Percentiles rank a stretch among this genome's conserved stretches.
Conservation (phyloP, 2,329 filamentous ascomycete genomes). For the Emergomyces pasteurianus region DNA sequence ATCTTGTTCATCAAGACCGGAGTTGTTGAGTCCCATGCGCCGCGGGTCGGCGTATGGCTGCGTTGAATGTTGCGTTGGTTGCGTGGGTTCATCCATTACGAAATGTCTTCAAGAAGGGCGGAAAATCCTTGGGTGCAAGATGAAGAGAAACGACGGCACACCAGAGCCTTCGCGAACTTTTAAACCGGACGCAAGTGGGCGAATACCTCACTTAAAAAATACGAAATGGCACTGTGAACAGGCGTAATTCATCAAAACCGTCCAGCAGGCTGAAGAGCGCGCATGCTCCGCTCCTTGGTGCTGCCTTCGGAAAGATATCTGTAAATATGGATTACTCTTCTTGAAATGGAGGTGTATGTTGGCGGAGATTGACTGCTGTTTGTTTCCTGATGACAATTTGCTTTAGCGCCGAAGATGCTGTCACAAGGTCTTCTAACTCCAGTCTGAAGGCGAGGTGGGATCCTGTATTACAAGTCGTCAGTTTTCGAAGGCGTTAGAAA, state of each 20-base stretch:
- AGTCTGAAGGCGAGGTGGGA: background rate
- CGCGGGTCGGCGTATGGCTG: conserved; percentile 73
- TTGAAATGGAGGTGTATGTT: background rate
- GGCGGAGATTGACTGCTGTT: background rate
- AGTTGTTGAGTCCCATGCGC: conserved; percentile 66
- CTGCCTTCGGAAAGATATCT: background rate
- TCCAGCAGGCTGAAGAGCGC: background rate
- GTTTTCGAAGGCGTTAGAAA: background rate
- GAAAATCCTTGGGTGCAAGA: background rate
- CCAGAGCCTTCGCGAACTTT: background rate
- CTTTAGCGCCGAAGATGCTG: background rate
- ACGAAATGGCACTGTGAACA: background rate
- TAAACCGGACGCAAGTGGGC: background rate
- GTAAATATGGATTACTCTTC: background rate
- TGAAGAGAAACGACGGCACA: background rate
- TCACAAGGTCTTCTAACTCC: background rate
- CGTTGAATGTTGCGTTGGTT: conserved; percentile 53
- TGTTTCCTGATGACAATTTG: background rate
- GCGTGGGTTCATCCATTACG: conserved; percentile 36
- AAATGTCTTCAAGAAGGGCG: background rate
- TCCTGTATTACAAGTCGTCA: background rate
- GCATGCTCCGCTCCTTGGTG: background rate
- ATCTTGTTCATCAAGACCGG: conserved; percentile 70
- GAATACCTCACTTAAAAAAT: background rate
- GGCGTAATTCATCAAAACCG: background rate